Base-by-base conservation (phyloP, 306 rosid species). In the Boehmeria nivea region DNA sequence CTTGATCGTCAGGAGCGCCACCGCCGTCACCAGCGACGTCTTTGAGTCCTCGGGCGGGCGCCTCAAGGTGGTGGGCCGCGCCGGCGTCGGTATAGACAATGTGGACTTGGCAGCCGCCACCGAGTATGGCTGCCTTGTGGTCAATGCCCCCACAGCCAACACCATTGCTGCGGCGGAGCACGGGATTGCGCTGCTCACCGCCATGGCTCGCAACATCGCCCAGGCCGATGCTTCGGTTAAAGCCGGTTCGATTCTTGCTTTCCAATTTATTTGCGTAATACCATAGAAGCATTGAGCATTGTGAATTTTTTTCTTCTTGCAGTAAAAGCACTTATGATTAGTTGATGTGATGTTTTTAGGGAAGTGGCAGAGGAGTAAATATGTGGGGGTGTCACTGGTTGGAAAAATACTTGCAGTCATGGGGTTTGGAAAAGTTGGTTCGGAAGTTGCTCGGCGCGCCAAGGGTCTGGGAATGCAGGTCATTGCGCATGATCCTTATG, bases 71-170 rank as follows among this genome's bases (percentile, higher is more conserved):
- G 84, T 83, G 3, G 91, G 87, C 0, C 74, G 91, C 45, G 91
- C 87, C 12, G 91, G 91, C n/a, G 84, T 83, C 10, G 91, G 91
- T 6, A 77, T 83, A 14, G 91, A 83, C 38, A 80, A 83, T 55
- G 87, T 83, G 51, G 91, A 83, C 73, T 78, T 83, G 58, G 68
- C 84, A 3, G 91, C 91, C 10, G 91, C 91, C 23, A 80, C 91
- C 0, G 91, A 80, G 59, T 76, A 74, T n/a, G 91, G 91, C 1
- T 80, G 87, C 33, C 45, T 83, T 59, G 91, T 83, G 15, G 87
- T 83, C 6, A 83, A 83, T 57, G 87, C 91, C 0, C 91, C 91
- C 11, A 80, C 82, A 11, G 87, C 87, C 2, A 80, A 83, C 64
- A 80, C 91, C 6, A 74, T 83, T 17, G 87, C 91, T 0, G 84